phyloP scores from a whole-genome alignment of 164 flowering plant species.

The Stephania yunnanensis region DNA sequence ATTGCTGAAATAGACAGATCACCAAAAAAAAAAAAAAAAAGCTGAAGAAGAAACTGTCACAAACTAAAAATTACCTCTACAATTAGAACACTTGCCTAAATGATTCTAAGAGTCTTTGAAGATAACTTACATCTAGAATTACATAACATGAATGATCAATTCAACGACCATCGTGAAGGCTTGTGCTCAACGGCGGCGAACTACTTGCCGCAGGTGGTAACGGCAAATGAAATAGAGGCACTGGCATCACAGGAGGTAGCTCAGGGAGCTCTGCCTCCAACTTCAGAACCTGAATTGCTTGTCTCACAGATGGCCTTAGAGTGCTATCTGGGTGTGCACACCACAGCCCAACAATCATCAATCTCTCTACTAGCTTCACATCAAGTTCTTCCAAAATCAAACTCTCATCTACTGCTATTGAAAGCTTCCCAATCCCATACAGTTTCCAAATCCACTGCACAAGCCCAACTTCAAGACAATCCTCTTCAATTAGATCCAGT shows the following conservation, averaged over 20 bases:
- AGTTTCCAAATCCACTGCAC: constrained; percentile 43
- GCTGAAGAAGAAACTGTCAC: no score
- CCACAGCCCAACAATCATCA: constrained; percentile 43
- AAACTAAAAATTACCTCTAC: no score
- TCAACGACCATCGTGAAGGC: background rate
- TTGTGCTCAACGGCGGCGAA: background rate
- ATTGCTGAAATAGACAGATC: no score
- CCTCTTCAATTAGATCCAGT: constrained; percentile 9
- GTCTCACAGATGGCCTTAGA: constrained; percentile 30
- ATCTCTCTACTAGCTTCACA: constrained; percentile 18
- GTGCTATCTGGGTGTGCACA: constrained; percentile 35
- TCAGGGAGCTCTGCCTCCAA: constrained; percentile 6
- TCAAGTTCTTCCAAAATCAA: constrained; percentile 10
- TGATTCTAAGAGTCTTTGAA: no score
- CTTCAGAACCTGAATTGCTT: constrained; percentile 18
- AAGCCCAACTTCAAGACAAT: constrained; percentile 11
- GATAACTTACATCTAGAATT: no score
- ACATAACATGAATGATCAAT: no score
- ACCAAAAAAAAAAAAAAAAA: no score
- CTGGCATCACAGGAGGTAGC: constrained; percentile 24
- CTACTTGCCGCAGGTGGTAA: background rate
- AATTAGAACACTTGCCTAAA: no score
- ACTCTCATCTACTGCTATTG: constrained; percentile 23
- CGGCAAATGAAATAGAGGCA: constrained; percentile 3
- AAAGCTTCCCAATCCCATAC: constrained; percentile 24